Evolutionary conservation across 179 eudicot genomes (phyloP).

Genomic region (Pouteria campechiana): DNA sequence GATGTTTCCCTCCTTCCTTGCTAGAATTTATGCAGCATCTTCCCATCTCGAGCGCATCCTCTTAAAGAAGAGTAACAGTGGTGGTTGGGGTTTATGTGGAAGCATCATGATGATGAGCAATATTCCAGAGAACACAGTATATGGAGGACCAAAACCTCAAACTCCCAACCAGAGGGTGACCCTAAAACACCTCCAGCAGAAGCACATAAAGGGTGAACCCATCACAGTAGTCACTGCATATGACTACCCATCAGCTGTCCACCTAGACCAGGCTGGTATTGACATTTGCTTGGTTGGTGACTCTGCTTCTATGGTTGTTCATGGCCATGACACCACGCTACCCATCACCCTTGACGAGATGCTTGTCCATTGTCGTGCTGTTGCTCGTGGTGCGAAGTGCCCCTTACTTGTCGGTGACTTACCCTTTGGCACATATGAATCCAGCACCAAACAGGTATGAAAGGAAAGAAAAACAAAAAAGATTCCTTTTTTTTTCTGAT

Average conservation of each 20-base stretch:
- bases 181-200: conserved; percentile 44
- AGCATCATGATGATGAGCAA: too few species aligned
- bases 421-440: conserved; percentile 80
- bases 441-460: conserved; percentile 53
- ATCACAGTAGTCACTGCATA: conserved; percentile 90
- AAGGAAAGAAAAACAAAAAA: too few species aligned
- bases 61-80: too few species aligned
- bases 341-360: conserved; percentile 77
- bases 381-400: conserved; percentile 72
- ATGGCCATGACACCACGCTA: conserved; percentile 79
- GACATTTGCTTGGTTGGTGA: conserved; percentile 86
- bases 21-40: too few species aligned
- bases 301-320: conserved; percentile 92
- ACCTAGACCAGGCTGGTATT: conserved; percentile 72
- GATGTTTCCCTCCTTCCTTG: too few species aligned
- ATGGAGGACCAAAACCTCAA: conserved; percentile 87
- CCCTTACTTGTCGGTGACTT: conserved; percentile 86
- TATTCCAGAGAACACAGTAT: conserved; percentile 76
- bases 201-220: conserved; percentile 48
- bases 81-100: too few species aligned
- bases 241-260: conserved; percentile 90
- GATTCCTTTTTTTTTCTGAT: too few species aligned
- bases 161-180: conserved; percentile 53
- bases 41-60: too few species aligned
- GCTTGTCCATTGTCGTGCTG: conserved; percentile 87